phyloP scores from a whole-genome alignment of 2,329 filamentous ascomycete species.

The Elsinoe arachidis region DNA sequence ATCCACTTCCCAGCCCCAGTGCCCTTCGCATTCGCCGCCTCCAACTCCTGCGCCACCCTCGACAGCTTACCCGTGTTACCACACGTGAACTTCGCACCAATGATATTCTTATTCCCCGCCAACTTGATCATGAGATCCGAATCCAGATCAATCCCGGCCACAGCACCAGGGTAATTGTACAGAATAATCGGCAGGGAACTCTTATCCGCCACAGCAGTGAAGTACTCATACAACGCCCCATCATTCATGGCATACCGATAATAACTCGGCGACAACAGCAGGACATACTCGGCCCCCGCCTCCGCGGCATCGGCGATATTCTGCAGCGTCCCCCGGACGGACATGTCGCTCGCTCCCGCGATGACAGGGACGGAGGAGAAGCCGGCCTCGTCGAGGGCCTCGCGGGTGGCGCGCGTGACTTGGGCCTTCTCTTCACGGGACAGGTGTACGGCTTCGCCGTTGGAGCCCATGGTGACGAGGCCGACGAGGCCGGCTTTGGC shows the following conservation, averaged over 20 bases:
- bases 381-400: conserved; percentile 72
- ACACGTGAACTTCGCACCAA: conserved; percentile 87
- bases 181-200: conserved; percentile 71
- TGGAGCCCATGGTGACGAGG: conserved; percentile 80
- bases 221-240: conserved; percentile 63
- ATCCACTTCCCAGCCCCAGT: conserved; percentile 51
- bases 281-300: conserved; percentile 69
- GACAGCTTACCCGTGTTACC: conserved; percentile 85
- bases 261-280: conserved; percentile 75
- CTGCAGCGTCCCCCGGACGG: conserved; percentile 70
- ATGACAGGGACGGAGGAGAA: conserved; percentile 71
- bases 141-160: conserved; percentile 81
- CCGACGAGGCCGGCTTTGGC: conserved; percentile 70
- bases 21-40: conserved; percentile 57
- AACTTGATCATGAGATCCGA: conserved; percentile 76
- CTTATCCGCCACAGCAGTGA: conserved; percentile 62
- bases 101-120: conserved; percentile 62
- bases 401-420: conserved; percentile 68
- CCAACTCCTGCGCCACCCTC: conserved; percentile 63
- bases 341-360: conserved; percentile 72
- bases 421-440: conserved; percentile 66
- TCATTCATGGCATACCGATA: conserved; percentile 72
- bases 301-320: conserved; percentile 57
- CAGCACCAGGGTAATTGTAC: conserved; percentile 87
- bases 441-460: conserved; percentile 81